phyloP scores from a whole-genome alignment of 1,139 yeast species.

The Yamadazyma trypodendri region DNA sequence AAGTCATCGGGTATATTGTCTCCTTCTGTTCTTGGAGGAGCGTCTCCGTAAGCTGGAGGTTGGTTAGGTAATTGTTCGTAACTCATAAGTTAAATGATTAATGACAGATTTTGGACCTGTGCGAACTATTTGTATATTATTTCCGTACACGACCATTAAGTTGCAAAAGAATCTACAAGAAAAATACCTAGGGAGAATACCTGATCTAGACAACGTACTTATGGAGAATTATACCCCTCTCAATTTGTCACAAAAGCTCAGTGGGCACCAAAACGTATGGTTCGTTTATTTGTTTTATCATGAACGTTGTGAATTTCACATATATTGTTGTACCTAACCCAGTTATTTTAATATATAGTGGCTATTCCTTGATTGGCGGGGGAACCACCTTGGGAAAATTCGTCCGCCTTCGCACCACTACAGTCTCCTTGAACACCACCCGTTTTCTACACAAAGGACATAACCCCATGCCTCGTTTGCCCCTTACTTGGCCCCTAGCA shows the following conservation, averaged over 20 bases:
- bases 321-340: too few relatives aligned
- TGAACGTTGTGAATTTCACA: too few relatives aligned
- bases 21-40: constrained; percentile 29
- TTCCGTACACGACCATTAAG: background rate
- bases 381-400: constrained; percentile 9
- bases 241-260: too few relatives aligned
- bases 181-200: too few relatives aligned
- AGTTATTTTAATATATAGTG: too few relatives aligned
- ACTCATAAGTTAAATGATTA: constrained; percentile 10
- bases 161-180: too few relatives aligned
- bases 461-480: constrained; percentile 38
- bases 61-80: constrained; percentile 12
- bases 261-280: too few relatives aligned
- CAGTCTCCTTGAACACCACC: constrained; percentile 41
- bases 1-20: constrained; percentile 72
- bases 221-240: too few relatives aligned
- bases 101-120: background rate
- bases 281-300: too few relatives aligned
- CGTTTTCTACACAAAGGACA: constrained; percentile 47
- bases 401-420: constrained; percentile 32
- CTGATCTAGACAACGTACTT: too few relatives aligned
- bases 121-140: background rate
- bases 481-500: constrained; percentile 42
- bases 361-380: constrained; percentile 12
- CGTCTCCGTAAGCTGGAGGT: constrained; percentile 28